Evolutionary conservation across 192 early-diverging fungal species (phyloP), one percentile per base, ranked within the genome.

Genomic region (Mortierella antarctica): DNA sequence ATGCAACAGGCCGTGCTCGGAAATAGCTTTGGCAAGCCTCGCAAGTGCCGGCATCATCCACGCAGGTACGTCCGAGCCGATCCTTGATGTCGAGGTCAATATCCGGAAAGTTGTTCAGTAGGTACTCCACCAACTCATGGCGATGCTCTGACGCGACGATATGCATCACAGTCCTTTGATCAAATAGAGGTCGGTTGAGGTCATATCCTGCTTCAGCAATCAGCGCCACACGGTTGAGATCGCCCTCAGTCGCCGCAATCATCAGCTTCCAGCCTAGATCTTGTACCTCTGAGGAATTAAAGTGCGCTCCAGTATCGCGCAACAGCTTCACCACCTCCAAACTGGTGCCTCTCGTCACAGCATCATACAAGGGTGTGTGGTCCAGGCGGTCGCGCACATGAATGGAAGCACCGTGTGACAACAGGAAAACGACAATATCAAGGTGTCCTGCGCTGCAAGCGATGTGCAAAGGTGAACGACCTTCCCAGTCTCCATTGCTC

Each of bases 291-390:
- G 91, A 90, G 52, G 95, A 92, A 57, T 91, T 90, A 73, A 99
- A 96, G 71, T 97, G 96, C 15, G 95, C 96, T 39, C 96, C 97
- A 2, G 95, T 91, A 47, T 92, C 74, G 8, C 90, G 54, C 50
- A 99, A 83, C 63, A 98, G 67, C 17, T 73, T 74, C 9, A 93
- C 91, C 55, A 92, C 88, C 57, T 91, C 90, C 4, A 81, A 67
- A 52, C 88, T 87, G 15, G 89, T 86, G 45, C 88, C 83, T 17
- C 86, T 78, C 17, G 77, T 80, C 9, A 94, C 89, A 0, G 97
- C 96, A 69, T 96, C 92, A 74, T 88, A 96, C 8, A 99, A 78
- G 2, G 97, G 95, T 7, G 95, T 96, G 68, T 96, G 97, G 1
- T 96, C 95, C 54, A 90, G 88, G 44, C 92, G 86, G 84, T 98